Conservation (phyloP, 768 basidiomycete genomes). For the Agaricus subrufescens region DNA sequence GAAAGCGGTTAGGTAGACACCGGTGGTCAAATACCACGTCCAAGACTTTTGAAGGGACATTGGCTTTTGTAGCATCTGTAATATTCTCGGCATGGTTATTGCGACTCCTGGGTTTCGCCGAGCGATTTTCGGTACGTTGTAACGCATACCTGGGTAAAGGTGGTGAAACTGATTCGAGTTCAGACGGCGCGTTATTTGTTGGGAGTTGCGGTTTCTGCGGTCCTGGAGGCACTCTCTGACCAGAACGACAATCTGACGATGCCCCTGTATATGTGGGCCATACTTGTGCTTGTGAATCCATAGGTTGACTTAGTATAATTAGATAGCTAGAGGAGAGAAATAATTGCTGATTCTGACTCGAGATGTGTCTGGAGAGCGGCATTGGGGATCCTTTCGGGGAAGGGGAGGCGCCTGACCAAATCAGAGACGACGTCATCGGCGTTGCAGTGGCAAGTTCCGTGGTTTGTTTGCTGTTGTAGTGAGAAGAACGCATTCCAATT, state of each 20-base stretch:
- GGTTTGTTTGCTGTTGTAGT: constrained; percentile 7
- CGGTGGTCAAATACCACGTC: constrained; percentile 81
- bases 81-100: constrained; percentile 66
- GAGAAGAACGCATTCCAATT: constrained; percentile 9
- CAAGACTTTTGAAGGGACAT: constrained; percentile 91
- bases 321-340: neutral
- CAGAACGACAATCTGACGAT: constrained; percentile 98
- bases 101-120: constrained; percentile 63
- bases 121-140: constrained; percentile 69
- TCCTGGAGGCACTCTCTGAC: constrained; percentile 87
- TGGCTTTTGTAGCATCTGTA: constrained; percentile 74
- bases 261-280: constrained; percentile 94
- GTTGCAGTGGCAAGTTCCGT: constrained; percentile 23
- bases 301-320: neutral
- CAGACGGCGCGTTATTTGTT: constrained; percentile 66
- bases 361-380: neutral
- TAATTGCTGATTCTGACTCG: neutral
- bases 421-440: neutral
- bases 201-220: constrained; percentile 58
- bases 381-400: neutral
- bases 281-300: constrained; percentile 56
- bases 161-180: neutral
- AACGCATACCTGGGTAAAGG: neutral
- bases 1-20: constrained; percentile 74
- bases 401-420: neutral